These are phyloP conservation scores for Cladophialophora chaetospira DNA, from an alignment of 2,329 filamentous ascomycete species.

Conservation along the genomic window DNA sequence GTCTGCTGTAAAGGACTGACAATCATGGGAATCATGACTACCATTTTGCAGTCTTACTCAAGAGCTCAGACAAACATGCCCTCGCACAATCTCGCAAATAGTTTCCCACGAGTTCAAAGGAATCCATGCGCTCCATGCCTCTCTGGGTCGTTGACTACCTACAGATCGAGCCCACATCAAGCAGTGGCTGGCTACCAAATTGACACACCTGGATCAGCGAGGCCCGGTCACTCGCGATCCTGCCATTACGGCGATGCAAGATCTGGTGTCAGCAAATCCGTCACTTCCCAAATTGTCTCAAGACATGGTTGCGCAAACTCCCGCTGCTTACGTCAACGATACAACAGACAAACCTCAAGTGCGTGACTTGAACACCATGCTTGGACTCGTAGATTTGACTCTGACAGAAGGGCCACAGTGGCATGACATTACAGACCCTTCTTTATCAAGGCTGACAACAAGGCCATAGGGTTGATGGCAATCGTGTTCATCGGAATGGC, in stretches of 20 bases:
- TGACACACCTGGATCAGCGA: neutral
- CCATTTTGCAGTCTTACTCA: too few species aligned
- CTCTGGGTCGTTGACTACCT: neutral
- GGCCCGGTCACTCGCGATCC: conserved; percentile 38
- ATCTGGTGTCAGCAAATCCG: conserved; percentile 71
- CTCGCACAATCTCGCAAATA: too few species aligned
- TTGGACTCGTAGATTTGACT: conserved; percentile 64
- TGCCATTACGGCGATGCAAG: conserved; percentile 66
- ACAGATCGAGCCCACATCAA: neutral
- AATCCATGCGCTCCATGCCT: neutral
- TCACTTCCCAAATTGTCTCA: conserved; percentile 39
- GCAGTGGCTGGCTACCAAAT: neutral
- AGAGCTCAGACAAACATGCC: too few species aligned
- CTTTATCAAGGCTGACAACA: conserved; percentile 69
- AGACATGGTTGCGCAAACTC: conserved; percentile 6
- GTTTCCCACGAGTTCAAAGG: too few species aligned
- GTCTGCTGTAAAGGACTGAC: too few species aligned
- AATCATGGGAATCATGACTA: too few species aligned
- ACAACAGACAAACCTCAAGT: conserved; percentile 60
- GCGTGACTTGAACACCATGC: conserved; percentile 66
- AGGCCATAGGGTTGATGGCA: conserved; percentile 66
- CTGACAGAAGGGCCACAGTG: conserved; percentile 46
- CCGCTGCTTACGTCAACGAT: conserved; percentile 60
- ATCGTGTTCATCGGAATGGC: conserved; percentile 75
- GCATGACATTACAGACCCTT: too few species aligned